Base-by-base conservation (phyloP, 768 basidiomycete species). In the Panellus pusillus region DNA sequence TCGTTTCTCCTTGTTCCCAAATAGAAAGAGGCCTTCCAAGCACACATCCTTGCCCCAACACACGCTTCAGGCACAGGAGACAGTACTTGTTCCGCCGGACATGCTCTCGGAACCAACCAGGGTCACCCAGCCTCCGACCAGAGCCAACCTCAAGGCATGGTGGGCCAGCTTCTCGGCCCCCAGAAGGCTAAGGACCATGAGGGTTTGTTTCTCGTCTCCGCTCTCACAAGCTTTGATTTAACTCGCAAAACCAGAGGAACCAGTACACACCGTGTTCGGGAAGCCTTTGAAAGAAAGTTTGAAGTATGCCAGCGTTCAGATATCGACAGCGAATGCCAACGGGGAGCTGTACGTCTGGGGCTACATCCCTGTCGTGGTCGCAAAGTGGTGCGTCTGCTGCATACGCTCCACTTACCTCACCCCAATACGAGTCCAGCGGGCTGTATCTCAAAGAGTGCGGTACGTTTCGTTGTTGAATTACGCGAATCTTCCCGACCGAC, bases 361-460 rank as follows among this genome's bases (percentile, higher is more conserved):
- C 1, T 90, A 89, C 67, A 91, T 99, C 44, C 96, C 96, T 9
- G 92, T 98, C 38, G 94, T 98, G 47, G 96, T 99, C 38, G 96
- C 96, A 42, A 98, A 97, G 73, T 98, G 93, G 92, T 93, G 63
- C 64, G 86, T 61, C 39, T 40, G 36, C 17, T 45, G n/a, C 18
- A 36, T 24, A 29, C 6, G 37, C 36, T 37, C 13, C 48, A 17
- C 36, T 44, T 6, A 39, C 47, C 32, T 35, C 32, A 14, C 32
- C 9, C 32, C 14, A 35, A 35, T 35, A 9, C 28, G 14, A 17
- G 11, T 20, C 9, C 59, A 95, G 93, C 65, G 96, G 96, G 5
- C 72, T 96, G 41, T 89, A 94, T 74, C 83, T 99, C 54, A 99
- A 99, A 68, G 93, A 96, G 72, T 89, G 90, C 61, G 92, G 92